phyloP scores from a whole-genome alignment of 169 alveolate genomes.

The Cryptosporidium parvum region DNA sequence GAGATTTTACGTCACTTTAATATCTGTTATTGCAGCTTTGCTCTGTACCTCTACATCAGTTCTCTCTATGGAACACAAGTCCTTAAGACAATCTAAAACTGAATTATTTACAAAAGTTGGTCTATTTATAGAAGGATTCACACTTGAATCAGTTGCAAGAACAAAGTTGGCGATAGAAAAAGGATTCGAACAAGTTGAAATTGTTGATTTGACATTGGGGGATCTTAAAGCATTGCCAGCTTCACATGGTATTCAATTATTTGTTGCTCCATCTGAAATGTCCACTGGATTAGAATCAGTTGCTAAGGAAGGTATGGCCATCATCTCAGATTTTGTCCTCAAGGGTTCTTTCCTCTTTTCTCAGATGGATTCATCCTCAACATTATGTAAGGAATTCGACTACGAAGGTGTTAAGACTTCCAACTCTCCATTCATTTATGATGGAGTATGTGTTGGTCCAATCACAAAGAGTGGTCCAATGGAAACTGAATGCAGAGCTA shows the following conservation, averaged over 20 bases:
- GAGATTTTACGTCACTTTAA: not conserved
- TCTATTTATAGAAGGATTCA: slow-evolving; percentile 38
- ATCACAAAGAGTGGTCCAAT: slow-evolving; percentile 28
- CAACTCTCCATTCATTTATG: not conserved
- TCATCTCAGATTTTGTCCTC: not conserved
- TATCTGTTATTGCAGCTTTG: not conserved
- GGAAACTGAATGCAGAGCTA: slow-evolving; percentile 56
- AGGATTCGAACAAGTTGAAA: slow-evolving; percentile 34
- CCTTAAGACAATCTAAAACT: slow-evolving; percentile 8
- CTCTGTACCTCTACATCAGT: not conserved
- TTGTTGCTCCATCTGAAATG: slow-evolving; percentile 52
- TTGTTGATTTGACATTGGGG: slow-evolving; percentile 1
- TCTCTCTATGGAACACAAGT: slow-evolving; percentile 17
- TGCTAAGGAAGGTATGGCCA: slow-evolving; percentile 45
- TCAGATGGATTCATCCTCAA: slow-evolving; percentile 38
- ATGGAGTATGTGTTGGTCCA: slow-evolving; percentile 57
- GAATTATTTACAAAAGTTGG: not conserved
- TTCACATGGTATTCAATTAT: not conserved
- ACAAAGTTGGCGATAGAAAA: not conserved
- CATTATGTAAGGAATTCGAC: slow-evolving; percentile 24
- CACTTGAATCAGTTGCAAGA: slow-evolving; percentile 4
- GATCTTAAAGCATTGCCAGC: not conserved
- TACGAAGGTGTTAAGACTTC: slow-evolving; percentile 15
- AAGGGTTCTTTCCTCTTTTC: slow-evolving; percentile 56
- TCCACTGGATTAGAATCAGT: not conserved